Conservation (phyloP, 2,329 filamentous ascomycete species). For the Fusarium pseudonygamai region DNA sequence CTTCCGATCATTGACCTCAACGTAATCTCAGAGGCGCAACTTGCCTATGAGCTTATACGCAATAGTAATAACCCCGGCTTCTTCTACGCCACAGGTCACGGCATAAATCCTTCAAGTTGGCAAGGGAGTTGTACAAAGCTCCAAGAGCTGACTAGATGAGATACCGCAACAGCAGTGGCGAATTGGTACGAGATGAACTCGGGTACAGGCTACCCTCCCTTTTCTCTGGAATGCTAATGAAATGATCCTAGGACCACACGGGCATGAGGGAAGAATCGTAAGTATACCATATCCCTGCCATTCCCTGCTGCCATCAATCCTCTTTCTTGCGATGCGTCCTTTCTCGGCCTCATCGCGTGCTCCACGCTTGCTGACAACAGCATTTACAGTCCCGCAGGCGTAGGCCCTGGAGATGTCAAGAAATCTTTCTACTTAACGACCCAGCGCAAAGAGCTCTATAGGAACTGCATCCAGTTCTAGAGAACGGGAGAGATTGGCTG, state of each 20-base stretch:
- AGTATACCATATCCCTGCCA: background rate
- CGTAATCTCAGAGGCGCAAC: background rate
- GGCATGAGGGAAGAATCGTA: background rate
- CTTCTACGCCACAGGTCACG: background rate
- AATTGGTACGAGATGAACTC: background rate
- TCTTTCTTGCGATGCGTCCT: background rate
- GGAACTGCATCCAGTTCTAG: background rate
- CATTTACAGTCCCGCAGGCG: background rate
- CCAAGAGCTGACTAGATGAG: background rate
- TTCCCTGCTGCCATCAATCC: background rate
- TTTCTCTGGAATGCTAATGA: background rate
- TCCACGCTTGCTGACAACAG: background rate
- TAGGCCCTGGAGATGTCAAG: background rate
- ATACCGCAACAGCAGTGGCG: background rate
- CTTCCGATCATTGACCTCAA: background rate
- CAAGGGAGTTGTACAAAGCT: background rate
- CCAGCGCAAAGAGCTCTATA: background rate
- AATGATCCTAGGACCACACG: background rate
- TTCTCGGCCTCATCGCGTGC: background rate
- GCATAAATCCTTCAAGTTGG: background rate
- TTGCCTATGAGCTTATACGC: background rate
- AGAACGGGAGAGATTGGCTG: background rate
- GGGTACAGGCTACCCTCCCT: rapidly evolving
- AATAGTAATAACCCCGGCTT: background rate
- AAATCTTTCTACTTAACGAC: background rate